Base-by-base conservation (phyloP, 2,329 filamentous ascomycete genomes). In the Aspergillus luchuensis region DNA sequence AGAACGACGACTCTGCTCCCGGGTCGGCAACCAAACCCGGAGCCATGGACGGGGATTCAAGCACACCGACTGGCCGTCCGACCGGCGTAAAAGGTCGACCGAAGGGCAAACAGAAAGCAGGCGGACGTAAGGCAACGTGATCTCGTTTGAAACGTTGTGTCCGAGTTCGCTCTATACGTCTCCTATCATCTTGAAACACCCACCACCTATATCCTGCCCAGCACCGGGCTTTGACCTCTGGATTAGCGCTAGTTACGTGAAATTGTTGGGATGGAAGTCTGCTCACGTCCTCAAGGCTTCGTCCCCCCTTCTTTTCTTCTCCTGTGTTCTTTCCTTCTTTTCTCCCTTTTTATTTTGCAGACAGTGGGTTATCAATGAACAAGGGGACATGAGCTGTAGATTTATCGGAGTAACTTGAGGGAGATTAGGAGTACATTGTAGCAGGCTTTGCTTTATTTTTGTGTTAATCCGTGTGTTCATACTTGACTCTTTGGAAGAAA, bases 101-200 rank as follows among this genome's bases (percentile, higher is more conserved):
- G 4, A 74, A 69, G 62, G 71, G 72, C 47, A 76, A 74, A 57
- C 72, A 75, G 63, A 75, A 72, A 66, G 63, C 66, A 4, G 25
- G 51, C 50, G 54, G 47, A 11, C 51, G 51, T 43, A 59, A 61
- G 23, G 21, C 50, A 52, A 51, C 36, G 28, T 56, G 15, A 33
- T 23, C 38, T 4, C 33, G 4, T 33, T n/a, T 21, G 17, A 28
- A 25, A 17, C 21, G n/a, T 38, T 19, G 19, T 36, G 33, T 36
- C 33, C 33, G 33, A 10, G 36, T 21, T 17, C 25, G 30, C 23
- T 43, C 23, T 45, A 19, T 25, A 15, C 43, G 41, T 17, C 53
- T 33, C 4, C 30, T 56, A 28, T 50, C 7, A 30, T 57, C 30
- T 50, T 36, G 33, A 57, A 50, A 57, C 47, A 33, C 30, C 33